A percentile compares a stretch with the other conserved stretches of the same genome.
Evolutionary conservation across 2,329 filamentous ascomycete genomes (phyloP).

Genomic region (Aspergillus novofumigatus): DNA sequence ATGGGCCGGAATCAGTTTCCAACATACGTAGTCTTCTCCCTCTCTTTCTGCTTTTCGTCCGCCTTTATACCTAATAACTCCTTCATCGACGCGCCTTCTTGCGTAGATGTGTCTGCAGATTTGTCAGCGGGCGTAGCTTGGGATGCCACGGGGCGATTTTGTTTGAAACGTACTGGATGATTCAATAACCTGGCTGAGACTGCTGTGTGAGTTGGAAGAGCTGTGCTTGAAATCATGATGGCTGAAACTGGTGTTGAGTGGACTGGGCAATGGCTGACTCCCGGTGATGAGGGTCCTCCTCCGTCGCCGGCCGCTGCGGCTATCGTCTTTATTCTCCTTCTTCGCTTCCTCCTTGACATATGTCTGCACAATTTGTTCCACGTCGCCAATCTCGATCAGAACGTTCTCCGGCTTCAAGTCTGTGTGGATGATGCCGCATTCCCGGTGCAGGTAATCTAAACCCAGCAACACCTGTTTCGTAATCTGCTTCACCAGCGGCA

Average conservation of each 20-base stretch:
- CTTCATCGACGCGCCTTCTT: conserved; percentile 54
- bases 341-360: conserved; percentile 72
- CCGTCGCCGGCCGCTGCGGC: conserved; percentile 84
- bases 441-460: conserved; percentile 91
- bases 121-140: conserved; percentile 22
- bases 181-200: conserved; percentile 81
- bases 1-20: neutral
- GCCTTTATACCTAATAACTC: conserved; percentile 49
- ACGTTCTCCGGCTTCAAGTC: conserved; percentile 98
- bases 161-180: conserved; percentile 52
- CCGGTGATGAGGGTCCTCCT: conserved; percentile 93
- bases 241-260: conserved; percentile 79
- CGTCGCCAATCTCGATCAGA: conserved; percentile 96
- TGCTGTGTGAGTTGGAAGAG: conserved; percentile 64
- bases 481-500: conserved; percentile 96
- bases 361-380: conserved; percentile 96
- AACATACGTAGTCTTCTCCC: conserved; percentile 89
- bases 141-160: conserved; percentile 32
- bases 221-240: conserved; percentile 55
- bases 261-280: conserved; percentile 91
- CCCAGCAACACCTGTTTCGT: conserved; percentile 96
- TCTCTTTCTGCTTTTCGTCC: conserved; percentile 68
- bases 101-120: conserved; percentile 41
- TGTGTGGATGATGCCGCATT: conserved; percentile 98
- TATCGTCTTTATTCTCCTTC: conserved; percentile 76